Evolutionary conservation across 768 basidiomycete species (phyloP).

Genomic region (Kwoniella botswanensis): DNA sequence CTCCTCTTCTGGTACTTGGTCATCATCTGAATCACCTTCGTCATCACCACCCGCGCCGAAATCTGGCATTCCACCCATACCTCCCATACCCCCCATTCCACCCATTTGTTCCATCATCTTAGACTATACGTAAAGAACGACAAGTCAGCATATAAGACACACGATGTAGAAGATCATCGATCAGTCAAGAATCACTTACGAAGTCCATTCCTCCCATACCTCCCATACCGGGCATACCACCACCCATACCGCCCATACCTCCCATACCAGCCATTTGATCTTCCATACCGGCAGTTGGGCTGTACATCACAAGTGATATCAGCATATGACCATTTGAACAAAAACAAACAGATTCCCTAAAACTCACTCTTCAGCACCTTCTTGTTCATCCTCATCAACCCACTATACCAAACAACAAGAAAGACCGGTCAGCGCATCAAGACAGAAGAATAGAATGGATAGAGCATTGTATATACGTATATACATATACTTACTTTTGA

Average conservation of each 20-base stretch:
- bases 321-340: neutral
- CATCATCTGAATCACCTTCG: slow-evolving; percentile 33
- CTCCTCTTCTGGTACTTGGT: slow-evolving; percentile 43
- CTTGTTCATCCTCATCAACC: slow-evolving; percentile 98
- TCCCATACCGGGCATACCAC: slow-evolving; percentile 49
- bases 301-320: neutral
- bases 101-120: slow-evolving; percentile 56
- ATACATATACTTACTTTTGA: slow-evolving; percentile 62
- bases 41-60: slow-evolving; percentile 25
- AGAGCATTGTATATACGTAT: no score
- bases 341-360: slow-evolving; percentile 1
- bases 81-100: slow-evolving; percentile 39
- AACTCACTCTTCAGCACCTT: slow-evolving; percentile 62
- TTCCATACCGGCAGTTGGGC: slow-evolving; percentile 38
- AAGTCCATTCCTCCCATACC: slow-evolving; percentile 57
- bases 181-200: slow-evolving; percentile 24
- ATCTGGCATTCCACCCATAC: slow-evolving; percentile 35
- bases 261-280: slow-evolving; percentile 45
- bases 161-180: no score
- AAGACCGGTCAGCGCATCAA: slow-evolving; percentile 7
- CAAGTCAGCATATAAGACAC: neutral
- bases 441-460: no score
- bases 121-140: slow-evolving; percentile 25
- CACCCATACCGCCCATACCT: slow-evolving; percentile 50
- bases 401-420: slow-evolving; percentile 61